Percentiles rank a stretch among this genome's conserved stretches.
phyloP scores from a whole-genome alignment of 2,329 filamentous ascomycete species.

The Fusarium praegraminearum region DNA sequence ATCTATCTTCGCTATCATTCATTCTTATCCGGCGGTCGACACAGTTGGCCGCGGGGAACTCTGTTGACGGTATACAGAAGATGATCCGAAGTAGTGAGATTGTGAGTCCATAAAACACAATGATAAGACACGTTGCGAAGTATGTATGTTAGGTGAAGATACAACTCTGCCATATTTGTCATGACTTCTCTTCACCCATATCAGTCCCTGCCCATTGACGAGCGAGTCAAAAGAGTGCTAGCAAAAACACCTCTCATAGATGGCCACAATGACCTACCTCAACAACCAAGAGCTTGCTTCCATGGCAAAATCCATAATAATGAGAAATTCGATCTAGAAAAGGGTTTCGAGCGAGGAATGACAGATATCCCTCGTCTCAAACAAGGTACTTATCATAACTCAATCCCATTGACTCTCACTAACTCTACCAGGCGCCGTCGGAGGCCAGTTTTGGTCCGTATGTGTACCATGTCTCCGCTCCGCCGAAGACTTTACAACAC shows the following conservation, averaged over 20 bases:
- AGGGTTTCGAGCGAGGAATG: slow-evolving; percentile 7
- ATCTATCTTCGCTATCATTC: not conserved
- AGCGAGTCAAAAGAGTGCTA: slow-evolving; percentile 11
- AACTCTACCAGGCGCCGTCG: not conserved
- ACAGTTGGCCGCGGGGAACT: slow-evolving; percentile 3
- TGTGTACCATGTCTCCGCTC: slow-evolving; percentile 14
- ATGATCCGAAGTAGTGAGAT: not conserved
- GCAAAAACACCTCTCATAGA: not conserved
- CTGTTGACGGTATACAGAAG: not conserved
- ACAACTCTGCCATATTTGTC: rapidly evolving
- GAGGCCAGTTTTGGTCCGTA: slow-evolving; percentile 15
- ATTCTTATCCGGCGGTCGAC: not conserved
- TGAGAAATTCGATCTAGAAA: not conserved
- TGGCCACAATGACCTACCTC: slow-evolving; percentile 4
- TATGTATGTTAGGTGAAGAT: no score
- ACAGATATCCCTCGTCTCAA: slow-evolving; percentile 4
- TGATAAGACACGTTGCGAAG: no score
- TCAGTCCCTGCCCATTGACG: not conserved
- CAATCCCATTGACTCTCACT: rapidly evolving
- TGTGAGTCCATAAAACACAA: rapidly evolving
- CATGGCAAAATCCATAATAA: slow-evolving; percentile 7
- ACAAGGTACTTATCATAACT: not conserved
- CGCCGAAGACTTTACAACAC: slow-evolving; percentile 4
- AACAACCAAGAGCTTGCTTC: slow-evolving; percentile 8
- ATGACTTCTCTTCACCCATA: slow-evolving; percentile 1